Percentiles rank a stretch among this genome's conserved stretches.
These are phyloP conservation scores for Peronospora tabacina DNA, from an alignment of 352 stramenopile genomes.

Conservation along the genomic window DNA sequence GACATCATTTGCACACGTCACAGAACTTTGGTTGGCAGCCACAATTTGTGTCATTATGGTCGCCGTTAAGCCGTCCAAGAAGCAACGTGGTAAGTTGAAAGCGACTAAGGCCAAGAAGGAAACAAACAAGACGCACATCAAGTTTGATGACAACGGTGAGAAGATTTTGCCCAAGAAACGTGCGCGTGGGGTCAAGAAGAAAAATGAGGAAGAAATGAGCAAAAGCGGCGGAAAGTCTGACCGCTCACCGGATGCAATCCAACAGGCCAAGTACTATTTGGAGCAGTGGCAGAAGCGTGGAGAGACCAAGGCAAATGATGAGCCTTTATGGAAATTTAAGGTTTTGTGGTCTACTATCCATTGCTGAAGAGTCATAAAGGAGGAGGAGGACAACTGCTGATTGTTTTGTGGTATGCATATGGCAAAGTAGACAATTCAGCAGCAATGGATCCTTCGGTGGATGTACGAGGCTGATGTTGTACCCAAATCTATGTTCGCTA, in stretches of 20 bases:
- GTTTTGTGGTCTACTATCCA: constrained; percentile 17
- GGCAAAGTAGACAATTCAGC: constrained; percentile 62
- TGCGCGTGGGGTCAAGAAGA: constrained; percentile 23
- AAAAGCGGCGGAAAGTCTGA: constrained; percentile 59
- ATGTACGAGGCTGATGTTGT: constrained; percentile 81
- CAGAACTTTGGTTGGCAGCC: constrained; percentile 26
- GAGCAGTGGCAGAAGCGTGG: constrained; percentile 62
- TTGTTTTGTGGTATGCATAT: constrained; percentile 4
- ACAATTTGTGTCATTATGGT: constrained; percentile 30
- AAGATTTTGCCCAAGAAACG: constrained; percentile 45
- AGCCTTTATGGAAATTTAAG: constrained; percentile 79
- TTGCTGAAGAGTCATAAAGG: constrained; percentile 1
- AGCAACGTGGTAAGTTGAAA: constrained; percentile 71
- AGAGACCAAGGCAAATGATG: constrained; percentile 41
- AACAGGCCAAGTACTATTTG: constrained; percentile 76
- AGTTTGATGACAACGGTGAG: constrained; percentile 60
- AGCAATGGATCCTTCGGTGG: constrained; percentile 74
- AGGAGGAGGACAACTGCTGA: constrained; percentile 1
- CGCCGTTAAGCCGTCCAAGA: constrained; percentile 61
- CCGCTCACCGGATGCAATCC: constrained; percentile 69
- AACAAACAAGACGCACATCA: constrained; percentile 42
- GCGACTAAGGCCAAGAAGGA: constrained; percentile 21
- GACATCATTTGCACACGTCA: constrained; percentile 17
- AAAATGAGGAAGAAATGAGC: constrained; percentile 23
- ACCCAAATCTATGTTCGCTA: constrained; percentile 69